Evolutionary conservation across 345 rosid genomes (phyloP).

Genomic region (Viola odorata): DNA sequence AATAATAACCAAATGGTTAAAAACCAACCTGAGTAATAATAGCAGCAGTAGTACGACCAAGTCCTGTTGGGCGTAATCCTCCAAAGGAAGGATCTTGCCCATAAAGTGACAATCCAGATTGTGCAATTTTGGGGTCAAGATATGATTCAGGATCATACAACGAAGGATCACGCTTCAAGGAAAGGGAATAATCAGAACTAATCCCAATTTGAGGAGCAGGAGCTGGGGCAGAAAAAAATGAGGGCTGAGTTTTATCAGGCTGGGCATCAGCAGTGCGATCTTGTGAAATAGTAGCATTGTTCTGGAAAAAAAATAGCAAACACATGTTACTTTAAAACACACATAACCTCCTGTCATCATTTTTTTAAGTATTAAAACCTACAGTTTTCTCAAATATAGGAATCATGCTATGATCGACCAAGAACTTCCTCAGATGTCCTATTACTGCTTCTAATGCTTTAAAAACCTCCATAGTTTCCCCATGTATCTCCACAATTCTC

Average conservation of each 20-base stretch:
- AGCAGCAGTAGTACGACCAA: slow-evolving; percentile 26
- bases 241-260: slow-evolving; percentile 19
- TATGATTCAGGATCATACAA: slow-evolving; percentile 25
- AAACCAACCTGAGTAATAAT: slow-evolving; percentile 36
- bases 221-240: slow-evolving; percentile 15
- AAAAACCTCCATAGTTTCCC: slow-evolving; percentile 27
- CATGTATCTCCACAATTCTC: slow-evolving; percentile 32
- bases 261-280: slow-evolving; percentile 24
- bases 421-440: slow-evolving; percentile 34
- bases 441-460: slow-evolving; percentile 29
- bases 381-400: slow-evolving; percentile 41
- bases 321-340: slow-evolving; percentile 2
- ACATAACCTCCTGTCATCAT: background rate
- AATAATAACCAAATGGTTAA: background rate
- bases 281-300: slow-evolving; percentile 26
- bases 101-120: slow-evolving; percentile 23
- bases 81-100: slow-evolving; percentile 24
- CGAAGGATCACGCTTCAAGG: slow-evolving; percentile 39
- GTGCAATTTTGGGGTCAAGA: slow-evolving; percentile 19
- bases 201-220: slow-evolving; percentile 21
- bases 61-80: slow-evolving; percentile 24
- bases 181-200: slow-evolving; percentile 29
- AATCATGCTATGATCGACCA: slow-evolving; percentile 32
- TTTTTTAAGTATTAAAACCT: slow-evolving; percentile 10
- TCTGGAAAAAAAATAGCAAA: slow-evolving; percentile 13